Evolutionary conservation across 371 early-diverging fungal genomes (phyloP).

Genomic region (Lichtheimia corymbifera): DNA sequence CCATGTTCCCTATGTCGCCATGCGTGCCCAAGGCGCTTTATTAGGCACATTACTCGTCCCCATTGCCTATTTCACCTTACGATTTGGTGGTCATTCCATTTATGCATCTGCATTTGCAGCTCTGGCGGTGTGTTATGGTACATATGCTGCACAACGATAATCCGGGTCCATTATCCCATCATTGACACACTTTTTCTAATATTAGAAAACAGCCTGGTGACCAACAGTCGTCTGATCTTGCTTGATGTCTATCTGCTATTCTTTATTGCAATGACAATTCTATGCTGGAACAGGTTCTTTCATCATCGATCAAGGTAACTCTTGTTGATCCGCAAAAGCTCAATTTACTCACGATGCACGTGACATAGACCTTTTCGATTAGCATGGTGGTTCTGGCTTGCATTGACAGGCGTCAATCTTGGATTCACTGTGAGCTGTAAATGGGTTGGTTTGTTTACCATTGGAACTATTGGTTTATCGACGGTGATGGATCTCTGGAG

Average conservation of each 20-base stretch:
- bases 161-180: slow-evolving; percentile 15
- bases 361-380: slow-evolving; percentile 55
- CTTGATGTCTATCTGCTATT: slow-evolving; percentile 89
- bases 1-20: slow-evolving; percentile 81
- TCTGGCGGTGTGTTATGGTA: slow-evolving; percentile 70
- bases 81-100: slow-evolving; percentile 72
- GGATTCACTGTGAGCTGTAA: slow-evolving; percentile 76
- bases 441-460: slow-evolving; percentile 91
- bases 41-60: slow-evolving; percentile 79
- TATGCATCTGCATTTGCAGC: slow-evolving; percentile 72
- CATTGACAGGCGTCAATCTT: slow-evolving; percentile 68
- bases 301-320: slow-evolving; percentile 40
- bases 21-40: slow-evolving; percentile 77
- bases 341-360: not conserved
- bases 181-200: not conserved
- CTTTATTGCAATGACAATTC: slow-evolving; percentile 73
- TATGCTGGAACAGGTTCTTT: slow-evolving; percentile 80
- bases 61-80: slow-evolving; percentile 79
- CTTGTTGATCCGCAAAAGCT: too few species aligned
- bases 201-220: slow-evolving; percentile 84
- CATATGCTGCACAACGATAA: slow-evolving; percentile 3
- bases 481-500: slow-evolving; percentile 87
- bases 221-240: slow-evolving; percentile 89
- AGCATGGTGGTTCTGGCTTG: slow-evolving; percentile 76
- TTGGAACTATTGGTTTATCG: slow-evolving; percentile 83